Percentiles rank a stretch among this genome's conserved stretches.
Evolutionary conservation across 495 filamentous ascomycete species (phyloP).

Genomic region (Staphylotrichum tortipilum): DNA sequence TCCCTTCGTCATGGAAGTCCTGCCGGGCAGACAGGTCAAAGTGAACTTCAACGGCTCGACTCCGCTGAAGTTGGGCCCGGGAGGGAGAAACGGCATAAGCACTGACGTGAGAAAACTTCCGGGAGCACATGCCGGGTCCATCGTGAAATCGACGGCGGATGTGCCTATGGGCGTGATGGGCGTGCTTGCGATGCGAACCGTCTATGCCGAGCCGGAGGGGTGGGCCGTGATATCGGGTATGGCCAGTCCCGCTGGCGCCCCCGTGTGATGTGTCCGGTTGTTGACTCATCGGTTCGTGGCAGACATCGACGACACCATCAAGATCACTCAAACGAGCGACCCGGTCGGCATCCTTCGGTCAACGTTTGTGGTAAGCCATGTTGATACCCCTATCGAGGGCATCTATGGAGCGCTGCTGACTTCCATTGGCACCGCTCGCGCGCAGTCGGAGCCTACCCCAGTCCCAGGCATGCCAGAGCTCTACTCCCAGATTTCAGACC

Average conservation of each 20-base stretch:
- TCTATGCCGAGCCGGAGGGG: slow-evolving; percentile 66
- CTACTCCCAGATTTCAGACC: slow-evolving; percentile 53
- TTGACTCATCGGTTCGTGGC: slow-evolving; percentile 6
- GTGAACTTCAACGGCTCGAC: slow-evolving; percentile 41
- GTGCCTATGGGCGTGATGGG: slow-evolving; percentile 41
- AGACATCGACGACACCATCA: slow-evolving; percentile 96
- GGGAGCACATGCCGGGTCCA: slow-evolving; percentile 26
- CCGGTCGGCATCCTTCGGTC: slow-evolving; percentile 69
- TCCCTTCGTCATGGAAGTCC: slow-evolving; percentile 67
- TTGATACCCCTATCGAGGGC: not conserved
- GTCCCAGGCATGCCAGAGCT: slow-evolving; percentile 77
- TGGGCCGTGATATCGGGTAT: slow-evolving; percentile 77
- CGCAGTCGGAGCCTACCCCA: slow-evolving; percentile 47
- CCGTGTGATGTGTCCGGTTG: not conserved
- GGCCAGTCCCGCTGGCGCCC: not conserved
- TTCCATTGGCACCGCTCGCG: not conserved
- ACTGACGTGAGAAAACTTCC: slow-evolving; percentile 47
- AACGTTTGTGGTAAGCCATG: slow-evolving; percentile 59
- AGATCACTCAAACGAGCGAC: slow-evolving; percentile 73
- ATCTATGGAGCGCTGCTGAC: not conserved
- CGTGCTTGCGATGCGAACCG: slow-evolving; percentile 51
- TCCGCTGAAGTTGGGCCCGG: slow-evolving; percentile 56
- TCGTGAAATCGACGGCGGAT: slow-evolving; percentile 38
- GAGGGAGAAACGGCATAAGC: slow-evolving; percentile 60
- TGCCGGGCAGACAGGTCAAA: slow-evolving; percentile 56